Conservation (phyloP, 2,329 filamentous ascomycete genomes). For the Colletotrichum sp. region DNA sequence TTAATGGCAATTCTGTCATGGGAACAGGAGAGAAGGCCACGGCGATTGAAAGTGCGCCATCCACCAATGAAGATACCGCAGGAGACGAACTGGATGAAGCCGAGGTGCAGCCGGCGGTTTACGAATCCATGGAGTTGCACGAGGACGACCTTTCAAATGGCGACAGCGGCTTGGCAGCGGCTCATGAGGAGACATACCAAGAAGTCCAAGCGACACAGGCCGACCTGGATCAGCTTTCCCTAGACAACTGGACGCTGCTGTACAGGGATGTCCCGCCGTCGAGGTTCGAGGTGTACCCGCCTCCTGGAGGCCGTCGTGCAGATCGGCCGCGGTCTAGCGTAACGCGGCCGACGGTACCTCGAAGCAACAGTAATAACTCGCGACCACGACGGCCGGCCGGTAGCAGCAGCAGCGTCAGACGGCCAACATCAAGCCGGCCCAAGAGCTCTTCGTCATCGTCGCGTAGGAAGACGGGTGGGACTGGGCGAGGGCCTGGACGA, state of each 20-base stretch:
- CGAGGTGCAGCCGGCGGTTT: conserved; percentile 22
- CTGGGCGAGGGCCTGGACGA: conserved; percentile 67
- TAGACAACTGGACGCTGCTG: conserved; percentile 45
- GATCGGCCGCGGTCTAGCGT: conserved; percentile 50
- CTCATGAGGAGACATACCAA: neutral
- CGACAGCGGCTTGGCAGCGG: neutral
- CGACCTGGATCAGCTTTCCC: neutral
- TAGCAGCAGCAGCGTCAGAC: conserved; percentile 30
- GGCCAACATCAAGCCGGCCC: conserved; percentile 36
- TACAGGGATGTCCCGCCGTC: conserved; percentile 69
- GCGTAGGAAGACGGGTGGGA: conserved; percentile 65
- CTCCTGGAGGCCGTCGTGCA: conserved; percentile 53
- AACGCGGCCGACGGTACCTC: conserved; percentile 40
- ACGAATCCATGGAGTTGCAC: conserved; percentile 4
- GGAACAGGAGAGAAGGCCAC: neutral
- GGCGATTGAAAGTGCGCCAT: neutral
- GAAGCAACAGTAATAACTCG: conserved; percentile 38
- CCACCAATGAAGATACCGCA: conserved; percentile 31
- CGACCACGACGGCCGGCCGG: conserved; percentile 44
- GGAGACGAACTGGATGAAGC: conserved; percentile 35
- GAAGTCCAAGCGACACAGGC: neutral
- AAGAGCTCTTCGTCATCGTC: conserved; percentile 37
- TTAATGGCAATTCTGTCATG: neutral
- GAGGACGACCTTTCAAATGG: neutral
- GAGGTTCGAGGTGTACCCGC: conserved; percentile 81